Evolutionary conservation across 1,139 yeast species (phyloP), one percentile per base, ranked within the genome.

Genomic region (Suhomyces bribrorum): DNA sequence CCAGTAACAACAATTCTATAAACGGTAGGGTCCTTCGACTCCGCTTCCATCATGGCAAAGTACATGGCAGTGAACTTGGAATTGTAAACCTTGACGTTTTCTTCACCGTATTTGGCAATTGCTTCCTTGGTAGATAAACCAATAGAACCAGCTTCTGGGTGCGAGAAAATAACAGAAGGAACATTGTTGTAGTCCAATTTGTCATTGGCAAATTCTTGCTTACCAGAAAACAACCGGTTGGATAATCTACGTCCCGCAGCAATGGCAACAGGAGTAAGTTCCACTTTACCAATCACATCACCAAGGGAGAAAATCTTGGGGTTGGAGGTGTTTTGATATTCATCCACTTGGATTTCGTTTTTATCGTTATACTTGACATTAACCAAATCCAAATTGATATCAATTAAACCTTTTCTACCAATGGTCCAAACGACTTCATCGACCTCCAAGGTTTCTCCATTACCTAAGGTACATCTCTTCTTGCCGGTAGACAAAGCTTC

Each of bases 251-350:
- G 83, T 43, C 99, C 99, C 6, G 98, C 94, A 28, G 98, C 97
- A 70, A 92, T 92, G 33, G 98, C 98, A 32, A 89, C 97, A 5
- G 99, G 99, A 6, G 99, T 92, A 57, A 92, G 77, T 68, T 92
- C 97, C 36, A 86, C 85, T 42, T 83, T 83, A 46, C 96, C 96
- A 29, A 85, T 83, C 44, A 89, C 95, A 62, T 92, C 99, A 57
- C 99, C 99, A 37, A 92, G 73, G 2, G 98, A 83, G 60, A 75
- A 88, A 47, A 92, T 75, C 63, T 81, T 78, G 38, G 81, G 73
- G 45, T 85, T 78, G 38, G 79, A 71, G 8, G 97, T 84, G 57
- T 80, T 79, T 72, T 94, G 98, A 66, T 69, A 90, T 64, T 88
- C 96, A 59, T 94, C 95, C 29, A 79, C 95, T 36, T 76, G 63